These are phyloP conservation scores for Lablab purpureus DNA, from an alignment of 306 rosid species.

Conservation along the genomic window DNA sequence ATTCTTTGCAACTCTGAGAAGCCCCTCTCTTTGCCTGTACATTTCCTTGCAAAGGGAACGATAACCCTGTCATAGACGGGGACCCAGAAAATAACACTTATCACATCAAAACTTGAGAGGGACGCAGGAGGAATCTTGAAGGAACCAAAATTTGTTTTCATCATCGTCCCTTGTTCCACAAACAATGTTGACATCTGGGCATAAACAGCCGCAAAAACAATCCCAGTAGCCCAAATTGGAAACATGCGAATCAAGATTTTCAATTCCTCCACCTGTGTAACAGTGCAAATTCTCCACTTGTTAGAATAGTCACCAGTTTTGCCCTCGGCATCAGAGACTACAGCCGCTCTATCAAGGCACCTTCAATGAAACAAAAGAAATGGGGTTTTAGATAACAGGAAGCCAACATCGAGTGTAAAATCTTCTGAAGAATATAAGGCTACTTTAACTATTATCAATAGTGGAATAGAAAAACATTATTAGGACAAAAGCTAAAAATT, in stretches of 20 bases:
- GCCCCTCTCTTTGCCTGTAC: constrained; percentile 85
- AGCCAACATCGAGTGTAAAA: constrained; percentile 12
- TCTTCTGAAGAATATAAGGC: constrained; percentile 16
- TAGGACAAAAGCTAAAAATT: background rate
- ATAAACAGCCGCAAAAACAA: constrained; percentile 85
- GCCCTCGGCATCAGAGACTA: constrained; percentile 65
- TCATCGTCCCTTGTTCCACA: constrained; percentile 91
- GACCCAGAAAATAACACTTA: constrained; percentile 94
- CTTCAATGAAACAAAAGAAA: constrained; percentile 55
- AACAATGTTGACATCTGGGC: constrained; percentile 98
- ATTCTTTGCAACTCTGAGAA: constrained; percentile 94
- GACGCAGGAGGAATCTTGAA: constrained; percentile 94
- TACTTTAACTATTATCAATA: constrained; percentile 3
- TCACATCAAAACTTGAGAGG: constrained; percentile 77
- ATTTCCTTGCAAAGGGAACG: constrained; percentile 82
- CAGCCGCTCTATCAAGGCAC: constrained; percentile 91
- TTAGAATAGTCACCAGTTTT: constrained; percentile 68
- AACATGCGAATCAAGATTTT: constrained; percentile 95
- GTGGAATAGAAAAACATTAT: background rate
- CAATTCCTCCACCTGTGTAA: constrained; percentile 95
- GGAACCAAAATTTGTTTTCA: constrained; percentile 81
- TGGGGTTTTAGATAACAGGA: constrained; percentile 11
- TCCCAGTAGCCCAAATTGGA: constrained; percentile 94
- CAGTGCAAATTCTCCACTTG: constrained; percentile 90
- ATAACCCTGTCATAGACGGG: constrained; percentile 80